These are phyloP conservation scores for Cryphonectria parasitica DNA, from an alignment of 2,329 filamentous ascomycete species.

Conservation along the genomic window DNA sequence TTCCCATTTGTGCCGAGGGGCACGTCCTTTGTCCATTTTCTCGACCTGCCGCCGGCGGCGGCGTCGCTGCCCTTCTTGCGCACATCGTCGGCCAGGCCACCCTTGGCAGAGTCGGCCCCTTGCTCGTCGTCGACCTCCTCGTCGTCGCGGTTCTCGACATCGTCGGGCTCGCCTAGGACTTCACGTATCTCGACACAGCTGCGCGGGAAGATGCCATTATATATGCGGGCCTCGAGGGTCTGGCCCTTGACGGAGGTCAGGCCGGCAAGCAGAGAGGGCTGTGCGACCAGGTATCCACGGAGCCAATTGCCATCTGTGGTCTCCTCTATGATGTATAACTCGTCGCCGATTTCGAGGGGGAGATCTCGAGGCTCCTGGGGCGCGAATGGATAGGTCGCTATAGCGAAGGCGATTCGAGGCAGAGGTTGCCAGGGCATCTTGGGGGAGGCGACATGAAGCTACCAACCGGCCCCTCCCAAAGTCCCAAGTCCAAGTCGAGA, in stretches of 20 bases:
- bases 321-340: conserved; percentile 98
- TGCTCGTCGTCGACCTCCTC: conserved; percentile 35
- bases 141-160: conserved; percentile 50
- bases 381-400: conserved; percentile 92
- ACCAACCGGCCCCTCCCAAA: conserved; percentile 6
- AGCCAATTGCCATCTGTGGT: conserved; percentile 92
- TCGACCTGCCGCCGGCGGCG: conserved; percentile 28
- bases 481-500: background rate
- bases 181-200: conserved; percentile 95
- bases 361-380: conserved; percentile 87
- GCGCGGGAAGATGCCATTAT: conserved; percentile 96
- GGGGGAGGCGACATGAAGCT: conserved; percentile 30
- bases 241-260: conserved; percentile 90
- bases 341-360: conserved; percentile 95
- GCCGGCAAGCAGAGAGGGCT: conserved; percentile 88
- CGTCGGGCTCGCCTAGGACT: conserved; percentile 76
- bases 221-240: conserved; percentile 92
- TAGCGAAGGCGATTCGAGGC: conserved; percentile 95
- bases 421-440: conserved; percentile 96
- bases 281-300: conserved; percentile 92
- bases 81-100: conserved; percentile 48
- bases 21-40: conserved; percentile 37
- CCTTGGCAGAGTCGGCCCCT: conserved; percentile 58
- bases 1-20: conserved; percentile 46
- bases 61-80: conserved; percentile 40